These are phyloP conservation scores for Boletus rufocinnamomeus DNA, from an alignment of 768 basidiomycete species.

Conservation along the genomic window DNA sequence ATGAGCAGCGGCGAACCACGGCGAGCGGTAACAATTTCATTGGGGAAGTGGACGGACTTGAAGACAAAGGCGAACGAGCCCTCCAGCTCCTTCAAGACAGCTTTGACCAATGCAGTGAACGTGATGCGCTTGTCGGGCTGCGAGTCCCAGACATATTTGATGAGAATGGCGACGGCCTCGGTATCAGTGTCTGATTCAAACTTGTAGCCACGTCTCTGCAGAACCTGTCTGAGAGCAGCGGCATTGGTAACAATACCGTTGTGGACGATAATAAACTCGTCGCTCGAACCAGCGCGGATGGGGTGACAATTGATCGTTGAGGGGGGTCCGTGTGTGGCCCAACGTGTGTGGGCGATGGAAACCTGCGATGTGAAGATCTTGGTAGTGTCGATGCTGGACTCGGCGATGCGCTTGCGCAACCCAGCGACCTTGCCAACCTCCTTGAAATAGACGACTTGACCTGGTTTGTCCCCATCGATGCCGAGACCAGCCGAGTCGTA, in stretches of 20 bases:
- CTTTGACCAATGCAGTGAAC: conserved; percentile 92
- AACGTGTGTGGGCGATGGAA: conserved; percentile 97
- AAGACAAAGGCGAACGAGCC: conserved; percentile 99
- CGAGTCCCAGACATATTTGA: conserved; percentile 95
- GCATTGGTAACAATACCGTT: conserved; percentile 99
- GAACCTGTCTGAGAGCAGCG: conserved; percentile 82
- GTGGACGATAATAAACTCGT: conserved; percentile 94
- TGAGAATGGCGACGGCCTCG: conserved; percentile 94
- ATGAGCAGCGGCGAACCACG: conserved; percentile 95
- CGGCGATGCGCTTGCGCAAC: conserved; percentile 85
- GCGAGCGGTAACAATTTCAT: conserved; percentile 93
- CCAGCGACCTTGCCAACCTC: conserved; percentile 97
- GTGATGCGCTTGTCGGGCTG: conserved; percentile 81
- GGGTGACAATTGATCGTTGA: conserved; percentile 93
- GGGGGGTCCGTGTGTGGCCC: conserved; percentile 97
- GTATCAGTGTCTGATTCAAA: conserved; percentile 98
- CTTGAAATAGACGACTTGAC: conserved; percentile 85
- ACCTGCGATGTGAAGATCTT: conserved; percentile 85
- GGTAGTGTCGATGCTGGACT: conserved; percentile 66
- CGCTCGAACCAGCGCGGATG: conserved; percentile 74
- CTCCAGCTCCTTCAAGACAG: conserved; percentile 95
- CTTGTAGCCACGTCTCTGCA: conserved; percentile 93
- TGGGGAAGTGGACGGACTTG: conserved; percentile 95
- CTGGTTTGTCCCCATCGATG: conserved; percentile 87
- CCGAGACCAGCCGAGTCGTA: conserved; percentile 94